Conservation (phyloP, 805 yeast species). For the Wickerhamomyces strasburgensis region DNA sequence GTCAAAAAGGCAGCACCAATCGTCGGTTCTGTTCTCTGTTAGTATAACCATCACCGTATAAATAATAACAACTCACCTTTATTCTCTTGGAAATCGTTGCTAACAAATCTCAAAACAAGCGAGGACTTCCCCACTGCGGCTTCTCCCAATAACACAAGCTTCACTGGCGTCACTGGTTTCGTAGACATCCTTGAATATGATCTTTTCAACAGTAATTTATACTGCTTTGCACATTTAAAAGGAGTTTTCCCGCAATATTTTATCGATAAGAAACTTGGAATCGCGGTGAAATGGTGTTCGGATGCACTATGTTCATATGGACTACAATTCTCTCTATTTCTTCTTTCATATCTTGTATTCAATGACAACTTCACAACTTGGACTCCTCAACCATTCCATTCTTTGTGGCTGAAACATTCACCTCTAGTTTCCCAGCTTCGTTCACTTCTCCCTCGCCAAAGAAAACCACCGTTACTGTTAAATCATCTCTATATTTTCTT, state of each 20-base stretch:
- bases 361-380: conserved; percentile 16
- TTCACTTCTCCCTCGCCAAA: conserved; percentile 52
- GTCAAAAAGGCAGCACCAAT: conserved; percentile 97
- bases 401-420: conserved; percentile 52
- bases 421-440: conserved; percentile 43
- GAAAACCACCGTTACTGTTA: conserved; percentile 93
- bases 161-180: conserved; percentile 63
- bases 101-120: conserved; percentile 84
- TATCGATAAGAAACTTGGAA: no score
- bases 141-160: conserved; percentile 89
- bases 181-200: conserved; percentile 12
- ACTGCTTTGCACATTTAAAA: no score
- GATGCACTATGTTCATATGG: no score
- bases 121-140: conserved; percentile 98
- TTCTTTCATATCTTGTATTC: no score
- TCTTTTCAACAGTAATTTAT: no score
- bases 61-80: conserved; percentile 37
- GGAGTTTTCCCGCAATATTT: no score
- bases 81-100: conserved; percentile 94
- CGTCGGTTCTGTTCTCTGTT: conserved; percentile 63
- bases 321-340: no score
- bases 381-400: conserved; percentile 46
- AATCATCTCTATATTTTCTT: conserved; percentile 89
- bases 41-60: conserved; percentile 2
- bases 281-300: no score